phyloP scores from a whole-genome alignment of 495 filamentous ascomycete species.

The Penicillium fimorum region DNA sequence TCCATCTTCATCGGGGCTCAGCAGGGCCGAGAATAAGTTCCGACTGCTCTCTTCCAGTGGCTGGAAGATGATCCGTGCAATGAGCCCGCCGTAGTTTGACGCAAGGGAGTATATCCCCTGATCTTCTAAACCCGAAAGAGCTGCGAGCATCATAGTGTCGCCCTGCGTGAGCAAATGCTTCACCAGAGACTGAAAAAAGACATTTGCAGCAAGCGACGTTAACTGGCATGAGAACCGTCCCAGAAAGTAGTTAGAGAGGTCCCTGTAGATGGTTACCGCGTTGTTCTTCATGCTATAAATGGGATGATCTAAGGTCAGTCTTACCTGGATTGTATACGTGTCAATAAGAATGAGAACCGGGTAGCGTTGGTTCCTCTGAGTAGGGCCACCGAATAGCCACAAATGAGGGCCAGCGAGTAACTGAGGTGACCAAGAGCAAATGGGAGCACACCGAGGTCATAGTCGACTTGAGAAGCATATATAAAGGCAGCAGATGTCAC shows the following conservation, averaged over 20 bases:
- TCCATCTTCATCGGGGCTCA: slow-evolving; percentile 29
- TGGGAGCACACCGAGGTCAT: slow-evolving; percentile 70
- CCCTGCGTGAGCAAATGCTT: slow-evolving; percentile 95
- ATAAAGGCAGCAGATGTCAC: slow-evolving; percentile 64
- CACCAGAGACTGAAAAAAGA: slow-evolving; percentile 81
- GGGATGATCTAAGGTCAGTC: neutral
- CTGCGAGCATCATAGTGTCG: slow-evolving; percentile 81
- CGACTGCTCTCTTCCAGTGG: slow-evolving; percentile 91
- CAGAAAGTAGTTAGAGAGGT: slow-evolving; percentile 48
- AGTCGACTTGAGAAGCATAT: slow-evolving; percentile 48
- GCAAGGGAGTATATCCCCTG: slow-evolving; percentile 95
- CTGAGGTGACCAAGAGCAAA: slow-evolving; percentile 86
- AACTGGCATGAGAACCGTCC: slow-evolving; percentile 66
- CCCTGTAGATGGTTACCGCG: slow-evolving; percentile 18
- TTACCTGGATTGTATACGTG: slow-evolving; percentile 46
- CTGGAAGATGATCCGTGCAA: slow-evolving; percentile 89
- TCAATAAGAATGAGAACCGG: slow-evolving; percentile 58
- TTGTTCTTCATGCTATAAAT: neutral
- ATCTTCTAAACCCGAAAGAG: slow-evolving; percentile 68
- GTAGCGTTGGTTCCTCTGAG: slow-evolving; percentile 38
- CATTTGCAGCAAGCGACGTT: slow-evolving; percentile 64
- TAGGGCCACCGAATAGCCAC: slow-evolving; percentile 61
- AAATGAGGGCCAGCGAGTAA: slow-evolving; percentile 66
- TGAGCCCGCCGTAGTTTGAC: slow-evolving; percentile 87
- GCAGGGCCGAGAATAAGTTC: slow-evolving; percentile 76